Conservation (phyloP, 2,329 filamentous ascomycete species). For the Chaetomiaceae sp. region DNA sequence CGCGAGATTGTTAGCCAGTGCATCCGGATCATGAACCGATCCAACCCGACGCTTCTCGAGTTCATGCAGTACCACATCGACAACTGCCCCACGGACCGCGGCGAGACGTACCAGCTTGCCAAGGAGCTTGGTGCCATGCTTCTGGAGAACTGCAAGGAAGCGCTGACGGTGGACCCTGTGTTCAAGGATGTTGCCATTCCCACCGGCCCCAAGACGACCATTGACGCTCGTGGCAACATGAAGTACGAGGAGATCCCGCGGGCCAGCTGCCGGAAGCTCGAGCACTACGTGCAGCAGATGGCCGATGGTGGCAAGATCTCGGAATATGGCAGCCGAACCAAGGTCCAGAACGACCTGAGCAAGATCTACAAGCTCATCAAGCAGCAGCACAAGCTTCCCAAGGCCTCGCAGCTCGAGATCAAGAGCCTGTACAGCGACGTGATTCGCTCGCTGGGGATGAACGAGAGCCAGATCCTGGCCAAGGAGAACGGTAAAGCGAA, state of each 20-base stretch:
- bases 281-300: conserved; percentile 98
- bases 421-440: conserved; percentile 93
- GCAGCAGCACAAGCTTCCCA: conserved; percentile 95
- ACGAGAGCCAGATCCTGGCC: conserved; percentile 92
- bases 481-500: conserved; percentile 68
- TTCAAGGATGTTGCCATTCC: conserved; percentile 95
- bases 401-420: conserved; percentile 93
- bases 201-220: conserved; percentile 85
- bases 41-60: conserved; percentile 88
- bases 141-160: conserved; percentile 96
- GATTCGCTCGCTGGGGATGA: conserved; percentile 91
- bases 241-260: conserved; percentile 85
- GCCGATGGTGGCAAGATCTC: conserved; percentile 97
- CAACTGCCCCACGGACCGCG: conserved; percentile 92
- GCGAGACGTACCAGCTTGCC: conserved; percentile 96
- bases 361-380: conserved; percentile 98
- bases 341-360: conserved; percentile 92
- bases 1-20: conserved; percentile 98
- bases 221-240: conserved; percentile 87
- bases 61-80: conserved; percentile 99
- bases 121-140: conserved; percentile 90
- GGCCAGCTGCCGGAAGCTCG: conserved; percentile 86
- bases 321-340: conserved; percentile 95
- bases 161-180: conserved; percentile 72
- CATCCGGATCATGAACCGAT: conserved; percentile 98